Base-by-base conservation (phyloP, 441 rosid genomes). In the Hura crepitans region DNA sequence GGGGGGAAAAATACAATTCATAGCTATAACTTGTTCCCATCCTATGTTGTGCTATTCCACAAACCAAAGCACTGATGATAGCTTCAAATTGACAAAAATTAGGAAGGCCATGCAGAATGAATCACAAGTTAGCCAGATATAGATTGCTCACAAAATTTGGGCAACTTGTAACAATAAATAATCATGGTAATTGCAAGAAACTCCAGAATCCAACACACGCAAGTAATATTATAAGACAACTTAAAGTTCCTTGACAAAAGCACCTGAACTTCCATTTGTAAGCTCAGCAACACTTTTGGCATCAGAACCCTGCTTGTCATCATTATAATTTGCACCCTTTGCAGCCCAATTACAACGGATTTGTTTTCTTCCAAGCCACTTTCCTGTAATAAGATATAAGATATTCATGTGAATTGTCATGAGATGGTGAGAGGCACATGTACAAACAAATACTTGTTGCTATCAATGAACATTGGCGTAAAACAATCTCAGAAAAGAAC, bases 271-370 rank as follows among this genome's bases (percentile, higher is more conserved):
- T 58, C 81, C 92, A 67, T 74, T 86, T 70, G 89, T 82, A 54
- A 82, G 83, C 76, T 85, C 96, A 23, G 82, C 90, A 51, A 82
- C 76, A 70, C 80, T 88, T 69, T 85, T 84, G 71, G 79, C 79
- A 62, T 88, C 94, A 67, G 80, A 77, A 76, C 79, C 78, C 33
- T 62, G 88, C 66, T 78, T 86, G 62, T 88, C 89, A 28, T 86
- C 94, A 39, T 76, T 84, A 73, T 78, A 50, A 55, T 46, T 59
- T 50, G 87, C 79, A 53, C 93, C 91, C 71, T 87, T 89, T 39
- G 88, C 75, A 7, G 92, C 95, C 90, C 95, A 89, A 74, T 89
- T 87, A 71, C 95, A 87, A 31, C 90, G 75, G 62, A 87, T 87
- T 74, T 87, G 95, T 79, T 87, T 80, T 73, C 86, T 87, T 51